Evolutionary conservation across 1,139 yeast species (phyloP).

Genomic region (Pneumocystis oryctolagi): DNA sequence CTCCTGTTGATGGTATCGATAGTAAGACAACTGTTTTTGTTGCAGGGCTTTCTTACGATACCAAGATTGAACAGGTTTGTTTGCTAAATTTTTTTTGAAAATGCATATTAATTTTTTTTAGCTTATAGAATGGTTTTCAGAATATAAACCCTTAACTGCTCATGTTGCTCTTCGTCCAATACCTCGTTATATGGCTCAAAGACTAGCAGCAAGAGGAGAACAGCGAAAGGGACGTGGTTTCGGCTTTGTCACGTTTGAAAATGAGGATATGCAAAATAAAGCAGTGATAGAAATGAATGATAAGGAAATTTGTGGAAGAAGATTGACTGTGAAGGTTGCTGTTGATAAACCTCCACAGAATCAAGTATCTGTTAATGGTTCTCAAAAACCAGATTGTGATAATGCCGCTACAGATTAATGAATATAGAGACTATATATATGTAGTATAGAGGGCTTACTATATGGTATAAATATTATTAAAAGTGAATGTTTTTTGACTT

Average conservation of each 20-base stretch:
- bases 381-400: background rate
- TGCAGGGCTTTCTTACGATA: conserved; percentile 30
- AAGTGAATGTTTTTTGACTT: background rate
- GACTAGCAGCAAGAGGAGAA: conserved; percentile 21
- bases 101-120: conserved; percentile 4
- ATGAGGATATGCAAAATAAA: conserved; percentile 30
- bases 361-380: background rate
- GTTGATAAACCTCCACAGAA: conserved; percentile 4
- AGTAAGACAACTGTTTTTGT: conserved; percentile 42
- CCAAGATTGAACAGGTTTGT: conserved; percentile 21
- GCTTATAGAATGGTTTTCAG: conserved; percentile 20
- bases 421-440: background rate
- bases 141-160: conserved; percentile 25
- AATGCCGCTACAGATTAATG: background rate
- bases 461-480: background rate
- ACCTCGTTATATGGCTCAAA: conserved; percentile 34
- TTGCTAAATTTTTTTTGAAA: conserved; percentile 7
- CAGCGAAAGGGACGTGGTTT: conserved; percentile 28
- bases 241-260: conserved; percentile 41
- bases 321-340: conserved; percentile 12
- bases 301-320: conserved; percentile 23
- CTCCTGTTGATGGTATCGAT: conserved; percentile 17
- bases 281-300: conserved; percentile 33
- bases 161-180: conserved; percentile 18
- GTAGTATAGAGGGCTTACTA: background rate